Conservation (phyloP, 2,329 filamentous ascomycete genomes). For the Periconia macrospinosa region DNA sequence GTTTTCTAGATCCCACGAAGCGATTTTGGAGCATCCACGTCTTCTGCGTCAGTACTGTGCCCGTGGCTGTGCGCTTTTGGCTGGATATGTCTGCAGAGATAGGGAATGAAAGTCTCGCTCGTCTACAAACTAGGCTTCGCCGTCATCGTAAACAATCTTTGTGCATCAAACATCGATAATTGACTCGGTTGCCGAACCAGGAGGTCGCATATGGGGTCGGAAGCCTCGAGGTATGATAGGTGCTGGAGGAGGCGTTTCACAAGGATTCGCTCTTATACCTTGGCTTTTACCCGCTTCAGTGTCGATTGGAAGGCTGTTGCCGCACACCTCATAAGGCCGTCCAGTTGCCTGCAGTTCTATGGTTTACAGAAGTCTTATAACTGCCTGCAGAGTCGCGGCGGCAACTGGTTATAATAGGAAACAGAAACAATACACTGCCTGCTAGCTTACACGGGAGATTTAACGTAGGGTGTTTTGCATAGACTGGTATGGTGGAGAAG, state of each 20-base stretch:
- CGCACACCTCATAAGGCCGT: background rate
- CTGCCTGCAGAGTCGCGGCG: background rate
- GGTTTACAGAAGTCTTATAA: background rate
- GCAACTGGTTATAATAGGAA: background rate
- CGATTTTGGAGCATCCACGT: too few relatives aligned
- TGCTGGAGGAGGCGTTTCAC: constrained; percentile 1
- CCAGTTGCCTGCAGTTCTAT: background rate
- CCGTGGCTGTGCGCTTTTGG: background rate
- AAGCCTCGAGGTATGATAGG: background rate
- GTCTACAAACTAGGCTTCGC: background rate
- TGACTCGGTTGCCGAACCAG: background rate
- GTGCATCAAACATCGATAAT: too few relatives aligned
- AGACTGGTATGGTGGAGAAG: too few relatives aligned
- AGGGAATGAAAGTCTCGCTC: background rate
- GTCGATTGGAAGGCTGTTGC: background rate
- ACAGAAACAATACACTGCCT: too few relatives aligned
- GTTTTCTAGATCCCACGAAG: too few relatives aligned
- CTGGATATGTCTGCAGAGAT: background rate
- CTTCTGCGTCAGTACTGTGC: too few relatives aligned
- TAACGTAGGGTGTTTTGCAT: too few relatives aligned
- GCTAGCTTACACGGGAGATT: too few relatives aligned
- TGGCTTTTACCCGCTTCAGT: background rate
- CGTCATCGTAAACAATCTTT: background rate
- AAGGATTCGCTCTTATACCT: constrained; percentile 1
- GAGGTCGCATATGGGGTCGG: background rate